Evolutionary conservation across 352 stramenopile species (phyloP), one percentile per base, ranked within the genome.

Genomic region (Pythium chondricola): DNA sequence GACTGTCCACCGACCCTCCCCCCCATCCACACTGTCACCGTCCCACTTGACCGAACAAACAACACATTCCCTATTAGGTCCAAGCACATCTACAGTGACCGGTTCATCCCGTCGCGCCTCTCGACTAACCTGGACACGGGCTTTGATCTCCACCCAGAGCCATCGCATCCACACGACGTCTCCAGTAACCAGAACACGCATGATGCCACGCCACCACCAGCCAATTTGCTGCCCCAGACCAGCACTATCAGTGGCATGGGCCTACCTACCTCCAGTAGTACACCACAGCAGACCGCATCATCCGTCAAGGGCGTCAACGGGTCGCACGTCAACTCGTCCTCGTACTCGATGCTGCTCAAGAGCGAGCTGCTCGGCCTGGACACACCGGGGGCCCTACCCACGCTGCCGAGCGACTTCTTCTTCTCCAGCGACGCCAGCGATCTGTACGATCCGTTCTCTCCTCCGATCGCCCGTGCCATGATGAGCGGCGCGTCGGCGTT

Each of bases 11-110:
- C n/a, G n/a, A n/a, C n/a, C n/a, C n/a, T n/a, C n/a, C n/a, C n/a
- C n/a, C n/a, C n/a, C n/a, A n/a, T n/a, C n/a, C n/a, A n/a, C n/a
- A n/a, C n/a, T n/a, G n/a, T n/a, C n/a, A n/a, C n/a, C n/a, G n/a
- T n/a, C n/a, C n/a, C n/a, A n/a, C n/a, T n/a, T n/a, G n/a, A n/a
- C n/a, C n/a, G n/a, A n/a, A n/a, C n/a, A n/a, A n/a, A n/a, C n/a
- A n/a, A n/a, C n/a, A n/a, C n/a, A n/a, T n/a, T n/a, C n/a, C n/a
- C n/a, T n/a, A n/a, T n/a, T 36, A 84, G 73, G 41, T 83, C 76
- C 16, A 88, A 86, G 50, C 65, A 85, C 45, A 83, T 95, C 51
- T 93, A 95, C 69, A 93, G 80, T 32, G 84, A 95, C 47, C 77
- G 84, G 8, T 95, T 93, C 44, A 93, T 95, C 35, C 84, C 84